These are phyloP conservation scores for Helichrysum umbraculigerum DNA, from an alignment of 129 eudicot genomes.

Conservation along the genomic window DNA sequence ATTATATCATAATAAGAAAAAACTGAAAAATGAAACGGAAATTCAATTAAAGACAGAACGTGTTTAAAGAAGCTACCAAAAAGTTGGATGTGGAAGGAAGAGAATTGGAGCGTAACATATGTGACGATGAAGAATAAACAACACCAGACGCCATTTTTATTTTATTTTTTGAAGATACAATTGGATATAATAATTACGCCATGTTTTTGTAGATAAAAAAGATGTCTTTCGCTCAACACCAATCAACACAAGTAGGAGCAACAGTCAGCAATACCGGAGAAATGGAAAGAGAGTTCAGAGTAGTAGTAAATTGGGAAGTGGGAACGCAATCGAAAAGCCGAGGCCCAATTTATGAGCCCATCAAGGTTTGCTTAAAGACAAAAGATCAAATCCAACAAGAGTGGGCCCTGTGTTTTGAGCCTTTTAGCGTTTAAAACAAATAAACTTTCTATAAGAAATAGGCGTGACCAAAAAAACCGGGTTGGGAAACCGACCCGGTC, in stretches of 20 bases:
- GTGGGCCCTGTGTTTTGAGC: neutral
- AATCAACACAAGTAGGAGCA: neutral
- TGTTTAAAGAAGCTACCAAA: constrained; percentile 15
- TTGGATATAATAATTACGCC: too few species aligned
- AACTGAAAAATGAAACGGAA: neutral
- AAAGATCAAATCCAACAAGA: neutral
- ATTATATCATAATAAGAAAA: neutral
- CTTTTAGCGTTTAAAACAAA: neutral
- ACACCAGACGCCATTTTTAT: constrained; percentile 26
- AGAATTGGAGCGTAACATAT: constrained; percentile 18
- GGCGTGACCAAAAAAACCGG: too few species aligned
- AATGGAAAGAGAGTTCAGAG: too few species aligned
- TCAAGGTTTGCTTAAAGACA: neutral
- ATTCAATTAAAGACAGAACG: neutral
- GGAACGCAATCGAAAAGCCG: neutral
- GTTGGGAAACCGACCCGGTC: too few species aligned
- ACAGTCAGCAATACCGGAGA: neutral
- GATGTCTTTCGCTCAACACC: neutral
- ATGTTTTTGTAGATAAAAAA: too few species aligned
- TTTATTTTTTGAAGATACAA: neutral
- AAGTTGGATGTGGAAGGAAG: constrained; percentile 7
- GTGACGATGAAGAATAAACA: constrained; percentile 27
- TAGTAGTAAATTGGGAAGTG: too few species aligned
- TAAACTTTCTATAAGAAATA: too few species aligned
- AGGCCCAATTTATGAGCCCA: neutral